These are phyloP conservation scores for Podosphaera fusca DNA, from an alignment of 2,329 filamentous ascomycete species.

Conservation along the genomic window DNA sequence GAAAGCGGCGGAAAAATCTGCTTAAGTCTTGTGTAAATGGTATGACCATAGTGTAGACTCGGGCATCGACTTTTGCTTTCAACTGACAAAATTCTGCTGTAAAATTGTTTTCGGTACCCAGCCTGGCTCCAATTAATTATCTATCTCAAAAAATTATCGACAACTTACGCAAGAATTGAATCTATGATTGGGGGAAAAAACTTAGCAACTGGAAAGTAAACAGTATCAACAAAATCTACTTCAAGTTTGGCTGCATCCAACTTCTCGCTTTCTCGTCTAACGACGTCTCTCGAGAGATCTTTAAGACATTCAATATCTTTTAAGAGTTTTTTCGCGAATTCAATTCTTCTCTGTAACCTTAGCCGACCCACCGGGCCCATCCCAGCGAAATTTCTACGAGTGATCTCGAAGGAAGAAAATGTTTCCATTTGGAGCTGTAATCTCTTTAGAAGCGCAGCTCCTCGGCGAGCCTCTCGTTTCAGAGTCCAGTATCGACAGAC, in stretches of 20 bases:
- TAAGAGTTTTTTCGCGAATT: slow-evolving; percentile 59
- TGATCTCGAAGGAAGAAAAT: slow-evolving; percentile 94
- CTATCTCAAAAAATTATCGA: background rate
- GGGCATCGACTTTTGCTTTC: slow-evolving; percentile 25
- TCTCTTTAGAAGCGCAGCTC: slow-evolving; percentile 76
- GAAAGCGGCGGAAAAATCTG: slow-evolving; percentile 27
- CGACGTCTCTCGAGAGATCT: slow-evolving; percentile 43
- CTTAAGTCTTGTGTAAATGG: slow-evolving; percentile 34
- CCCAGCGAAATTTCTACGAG: slow-evolving; percentile 77
- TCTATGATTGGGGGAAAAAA: slow-evolving; percentile 58
- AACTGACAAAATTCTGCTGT: slow-evolving; percentile 26
- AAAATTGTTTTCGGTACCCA: slow-evolving; percentile 39
- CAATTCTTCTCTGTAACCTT: slow-evolving; percentile 58
- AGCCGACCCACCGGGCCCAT: slow-evolving; percentile 73
- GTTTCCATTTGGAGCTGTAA: slow-evolving; percentile 88
- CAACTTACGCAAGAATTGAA: slow-evolving; percentile 56
- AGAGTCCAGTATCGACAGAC: slow-evolving; percentile 95
- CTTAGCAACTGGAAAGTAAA: slow-evolving; percentile 74
- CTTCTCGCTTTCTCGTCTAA: slow-evolving; percentile 55
- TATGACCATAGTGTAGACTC: slow-evolving; percentile 34
- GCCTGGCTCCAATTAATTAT: slow-evolving; percentile 25
- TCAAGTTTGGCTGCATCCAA: slow-evolving; percentile 55
- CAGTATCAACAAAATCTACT: slow-evolving; percentile 57
- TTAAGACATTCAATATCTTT: slow-evolving; percentile 59
- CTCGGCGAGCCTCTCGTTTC: slow-evolving; percentile 78